Evolutionary conservation across 2,329 filamentous ascomycete species (phyloP).

Genomic region (Penicillium sp.): DNA sequence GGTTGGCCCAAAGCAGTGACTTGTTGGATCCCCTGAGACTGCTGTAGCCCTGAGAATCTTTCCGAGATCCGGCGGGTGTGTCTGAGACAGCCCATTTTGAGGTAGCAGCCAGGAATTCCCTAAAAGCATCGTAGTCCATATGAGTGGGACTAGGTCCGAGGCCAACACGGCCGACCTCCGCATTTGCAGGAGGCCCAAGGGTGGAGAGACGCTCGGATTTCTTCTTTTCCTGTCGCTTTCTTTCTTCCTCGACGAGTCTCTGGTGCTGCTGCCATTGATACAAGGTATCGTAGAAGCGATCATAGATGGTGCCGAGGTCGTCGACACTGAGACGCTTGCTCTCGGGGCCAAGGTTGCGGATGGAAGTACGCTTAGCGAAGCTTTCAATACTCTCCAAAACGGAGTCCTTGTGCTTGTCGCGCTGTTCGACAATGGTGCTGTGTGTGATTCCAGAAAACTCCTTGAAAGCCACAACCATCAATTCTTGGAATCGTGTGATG

Average conservation of each 20-base stretch:
- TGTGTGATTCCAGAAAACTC: slow-evolving; percentile 97
- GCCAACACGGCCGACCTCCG: slow-evolving; percentile 82
- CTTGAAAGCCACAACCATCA: slow-evolving; percentile 99
- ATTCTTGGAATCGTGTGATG: slow-evolving; percentile 92
- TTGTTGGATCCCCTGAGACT: slow-evolving; percentile 55
- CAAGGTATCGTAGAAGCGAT: slow-evolving; percentile 86
- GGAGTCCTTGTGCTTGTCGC: slow-evolving; percentile 87
- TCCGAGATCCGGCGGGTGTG: slow-evolving; percentile 62
- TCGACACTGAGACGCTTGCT: slow-evolving; percentile 85
- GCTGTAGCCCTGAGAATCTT: slow-evolving; percentile 51
- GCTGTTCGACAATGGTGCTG: slow-evolving; percentile 81
- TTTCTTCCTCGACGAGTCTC: slow-evolving; percentile 72
- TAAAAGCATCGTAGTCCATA: slow-evolving; percentile 97
- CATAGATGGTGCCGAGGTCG: slow-evolving; percentile 86
- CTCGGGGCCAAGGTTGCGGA: slow-evolving; percentile 90
- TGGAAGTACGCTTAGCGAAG: slow-evolving; percentile 94
- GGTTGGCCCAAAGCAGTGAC: slow-evolving; percentile 56
- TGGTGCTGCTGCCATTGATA: slow-evolving; percentile 89
- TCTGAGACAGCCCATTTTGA: slow-evolving; percentile 93
- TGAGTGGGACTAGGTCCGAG: slow-evolving; percentile 83
- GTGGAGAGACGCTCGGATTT: slow-evolving; percentile 45
- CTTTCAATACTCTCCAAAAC: slow-evolving; percentile 95
- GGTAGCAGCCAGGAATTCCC: slow-evolving; percentile 87
- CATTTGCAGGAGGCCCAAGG: slow-evolving; percentile 51
- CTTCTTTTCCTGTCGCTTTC: slow-evolving; percentile 63